Evolutionary conservation across 495 filamentous ascomycete species (phyloP).

Genomic region (Talaromyces thailandensis): DNA sequence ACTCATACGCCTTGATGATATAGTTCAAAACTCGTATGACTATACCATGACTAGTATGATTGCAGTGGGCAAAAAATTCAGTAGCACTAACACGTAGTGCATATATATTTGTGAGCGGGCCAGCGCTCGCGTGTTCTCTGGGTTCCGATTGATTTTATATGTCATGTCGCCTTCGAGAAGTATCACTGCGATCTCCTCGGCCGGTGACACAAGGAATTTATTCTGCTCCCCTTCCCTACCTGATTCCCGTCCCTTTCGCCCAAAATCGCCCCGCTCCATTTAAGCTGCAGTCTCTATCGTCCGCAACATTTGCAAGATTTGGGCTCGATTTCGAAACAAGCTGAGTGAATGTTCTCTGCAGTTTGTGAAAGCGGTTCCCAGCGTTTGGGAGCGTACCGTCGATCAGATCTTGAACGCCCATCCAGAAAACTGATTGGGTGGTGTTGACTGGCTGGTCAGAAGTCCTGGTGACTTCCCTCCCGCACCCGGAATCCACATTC

Average conservation of each 20-base stretch:
- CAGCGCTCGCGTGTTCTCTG: neutral
- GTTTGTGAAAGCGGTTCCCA: neutral
- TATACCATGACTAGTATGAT: slow-evolving; percentile 2
- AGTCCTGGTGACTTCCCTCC: slow-evolving; percentile 4
- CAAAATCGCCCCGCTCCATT: neutral
- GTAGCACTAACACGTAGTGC: neutral
- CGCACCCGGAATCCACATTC: slow-evolving; percentile 3
- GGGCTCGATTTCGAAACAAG: neutral
- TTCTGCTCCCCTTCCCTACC: neutral
- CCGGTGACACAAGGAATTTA: neutral
- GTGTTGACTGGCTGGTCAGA: neutral
- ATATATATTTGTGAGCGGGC: neutral
- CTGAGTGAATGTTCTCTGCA: neutral
- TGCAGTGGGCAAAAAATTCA: neutral
- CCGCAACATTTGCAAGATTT: neutral
- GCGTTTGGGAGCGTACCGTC: neutral
- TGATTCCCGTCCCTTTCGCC: neutral
- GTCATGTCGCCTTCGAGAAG: neutral
- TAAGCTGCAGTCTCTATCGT: neutral
- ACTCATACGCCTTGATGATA: slow-evolving; percentile 4
- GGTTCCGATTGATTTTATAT: neutral
- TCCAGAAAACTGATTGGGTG: neutral
- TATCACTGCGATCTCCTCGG: neutral
- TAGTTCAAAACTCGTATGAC: neutral
- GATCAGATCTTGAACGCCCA: neutral